Base-by-base conservation (phyloP, 257 asterid genomes). In the Penstemon eatonii region DNA sequence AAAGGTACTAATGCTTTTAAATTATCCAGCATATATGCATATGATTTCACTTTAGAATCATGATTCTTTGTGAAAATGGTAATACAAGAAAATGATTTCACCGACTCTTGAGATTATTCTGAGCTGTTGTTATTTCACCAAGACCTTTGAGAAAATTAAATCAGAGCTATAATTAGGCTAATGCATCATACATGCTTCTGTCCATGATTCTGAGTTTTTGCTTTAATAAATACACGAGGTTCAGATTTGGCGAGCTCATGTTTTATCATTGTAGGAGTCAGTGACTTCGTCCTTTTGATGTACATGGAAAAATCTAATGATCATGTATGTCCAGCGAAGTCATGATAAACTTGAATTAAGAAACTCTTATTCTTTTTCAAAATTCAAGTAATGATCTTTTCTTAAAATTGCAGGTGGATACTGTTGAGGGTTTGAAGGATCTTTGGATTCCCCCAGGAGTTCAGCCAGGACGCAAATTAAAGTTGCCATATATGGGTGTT, bases 381-480 rank as follows among this genome's bases (percentile, higher is more conserved):
- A 40, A 56, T 15, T 51, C 65, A 65, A 65, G 64, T 63, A 67
- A 63, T 63, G 71, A 38, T 45, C 8, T 60, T 72, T 56, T 39
- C 41, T 68, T 50, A 57, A 66, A 58, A 81, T 59, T 65, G 50
- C 78, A 94, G 99, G 99, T 94, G 78, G 79, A 79, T 60, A 94
- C 96, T 67, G 92, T 86, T 41, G 96, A 87, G 70, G 99, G 99
- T 56, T 54, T 68, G 76, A 91, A 80, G 86, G 87, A 94, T 79
- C 96, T 94, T 73, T 78, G 75, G 67, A 78, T 94, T 73, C 97
- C 96, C 45, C 84, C 96, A 60, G 99, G 99, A 70, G 82, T 83
- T 78, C 96, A 91, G 67, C 93, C 99, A 68, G 97, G 97, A 66
- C 92, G 86, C 60, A 87, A 79, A 46, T 65, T 94, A 51, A 84